Evolutionary conservation across 192 early-diverging fungal species (phyloP), one percentile per base, ranked within the genome.

Genomic region (Coemansia sp.): DNA sequence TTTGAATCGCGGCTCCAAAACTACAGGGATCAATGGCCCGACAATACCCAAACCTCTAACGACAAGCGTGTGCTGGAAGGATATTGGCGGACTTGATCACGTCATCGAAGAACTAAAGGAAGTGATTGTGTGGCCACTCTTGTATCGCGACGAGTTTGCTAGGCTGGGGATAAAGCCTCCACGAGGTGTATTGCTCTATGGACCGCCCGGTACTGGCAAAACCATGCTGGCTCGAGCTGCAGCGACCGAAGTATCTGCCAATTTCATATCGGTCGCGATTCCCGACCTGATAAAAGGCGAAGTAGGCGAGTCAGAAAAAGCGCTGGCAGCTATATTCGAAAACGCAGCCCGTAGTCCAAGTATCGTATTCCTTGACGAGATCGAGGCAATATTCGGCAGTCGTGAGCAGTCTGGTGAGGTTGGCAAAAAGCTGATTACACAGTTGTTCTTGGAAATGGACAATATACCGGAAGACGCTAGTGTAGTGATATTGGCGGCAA

Each of bases 271-370:
- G 3, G 77, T 98, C 4, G 85, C 88, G 3, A 89, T 96, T 30
- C 85, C 95, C 9, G 89, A 91, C 23, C 70, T 98, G n/a, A 87
- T 98, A 68, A 91, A 96, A 69, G 91, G 92, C 26, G 92, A 95
- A 69, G 88, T 98, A 3, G 95, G 95, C 10, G 95, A 96, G 75
- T 96, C 95, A 0, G 96, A 97, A 77, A 98, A 98, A 77, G 91
- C 94, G 6, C 88, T 97, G 16, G 85, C 88, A 0, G 75, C 78
- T 0, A 71, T 92, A 7, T 98, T 98, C 73, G 76, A 84, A 47
- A 87, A 78, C 0, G 96, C 95, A 2, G 82, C 77, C 30, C 85
- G 86, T 55, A 87, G 85, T 16, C 95, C 96, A 0, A 91, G 87
- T 65, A 90, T 98, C 35, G 75, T 98, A 14, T 98, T 98, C 81